Evolutionary conservation across 1,139 yeast genomes (phyloP).

Genomic region (Candida tunisiensis): DNA sequence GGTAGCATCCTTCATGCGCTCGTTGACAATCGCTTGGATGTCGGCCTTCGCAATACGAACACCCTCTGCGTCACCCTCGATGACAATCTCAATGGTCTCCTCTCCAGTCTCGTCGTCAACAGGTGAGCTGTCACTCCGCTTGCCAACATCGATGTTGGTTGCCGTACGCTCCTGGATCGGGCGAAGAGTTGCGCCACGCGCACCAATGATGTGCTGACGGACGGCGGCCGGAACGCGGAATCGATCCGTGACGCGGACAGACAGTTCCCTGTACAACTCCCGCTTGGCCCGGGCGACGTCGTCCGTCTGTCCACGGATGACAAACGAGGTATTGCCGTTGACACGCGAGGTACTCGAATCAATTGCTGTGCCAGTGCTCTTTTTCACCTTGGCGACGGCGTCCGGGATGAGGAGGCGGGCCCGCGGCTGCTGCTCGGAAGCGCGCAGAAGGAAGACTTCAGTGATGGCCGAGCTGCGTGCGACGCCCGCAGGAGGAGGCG

Average conservation of each 20-base stretch:
- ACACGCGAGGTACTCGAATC: constrained; percentile 73
- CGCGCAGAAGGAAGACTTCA: constrained; percentile 11
- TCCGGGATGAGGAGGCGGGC: constrained; percentile 8
- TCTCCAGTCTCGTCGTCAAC: constrained; percentile 31
- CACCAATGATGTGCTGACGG: constrained; percentile 74
- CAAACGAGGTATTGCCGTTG: constrained; percentile 69
- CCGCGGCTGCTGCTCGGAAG: constrained; percentile 9
- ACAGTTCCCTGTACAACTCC: constrained; percentile 58
- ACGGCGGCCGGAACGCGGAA: constrained; percentile 64
- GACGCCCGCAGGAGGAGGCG: constrained; percentile 21
- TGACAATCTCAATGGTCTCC: constrained; percentile 37
- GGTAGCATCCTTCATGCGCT: constrained; percentile 4
- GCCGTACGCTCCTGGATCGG: constrained; percentile 60
- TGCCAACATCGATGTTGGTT: constrained; percentile 62
- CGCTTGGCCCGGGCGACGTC: constrained; percentile 60
- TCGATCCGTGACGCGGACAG: constrained; percentile 38
- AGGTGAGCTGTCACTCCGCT: constrained; percentile 10
- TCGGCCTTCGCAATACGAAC: constrained; percentile 24
- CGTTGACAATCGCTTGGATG: neutral
- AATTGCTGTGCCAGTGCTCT: constrained; percentile 46
- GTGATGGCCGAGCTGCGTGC: constrained; percentile 10
- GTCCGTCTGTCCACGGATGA: constrained; percentile 61
- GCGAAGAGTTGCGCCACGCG: constrained; percentile 69
- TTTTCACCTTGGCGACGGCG: constrained; percentile 38
- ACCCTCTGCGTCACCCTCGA: constrained; percentile 81